Percentiles rank a stretch among this genome's conserved stretches.
Conservation (phyloP, 192 early-diverging fungal genomes). For the Coemansia sp. region DNA sequence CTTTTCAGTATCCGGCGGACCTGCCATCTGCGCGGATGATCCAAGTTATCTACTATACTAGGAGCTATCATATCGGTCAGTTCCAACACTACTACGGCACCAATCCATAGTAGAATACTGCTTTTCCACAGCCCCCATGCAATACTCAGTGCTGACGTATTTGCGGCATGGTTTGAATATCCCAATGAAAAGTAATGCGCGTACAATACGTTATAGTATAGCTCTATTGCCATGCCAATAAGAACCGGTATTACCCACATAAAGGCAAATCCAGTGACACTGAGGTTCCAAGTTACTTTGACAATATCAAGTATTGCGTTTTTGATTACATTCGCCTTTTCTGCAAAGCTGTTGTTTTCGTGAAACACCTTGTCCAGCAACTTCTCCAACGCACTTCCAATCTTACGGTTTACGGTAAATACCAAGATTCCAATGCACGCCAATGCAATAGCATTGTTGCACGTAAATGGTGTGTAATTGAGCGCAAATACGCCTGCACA, state of each 20-base stretch:
- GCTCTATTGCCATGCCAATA: neutral
- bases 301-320: neutral
- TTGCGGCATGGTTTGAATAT: neutral
- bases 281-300: neutral
- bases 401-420: neutral
- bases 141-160: neutral
- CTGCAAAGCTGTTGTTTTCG: neutral
- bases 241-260: neutral
- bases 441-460: neutral
- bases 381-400: neutral
- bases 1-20: neutral
- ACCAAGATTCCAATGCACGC: neutral
- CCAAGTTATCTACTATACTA: neutral
- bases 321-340: neutral
- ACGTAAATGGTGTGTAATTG: neutral
- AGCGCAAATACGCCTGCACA: neutral
- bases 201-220: constrained; percentile 2
- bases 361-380: neutral
- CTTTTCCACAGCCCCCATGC: neutral
- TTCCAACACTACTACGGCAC: neutral
- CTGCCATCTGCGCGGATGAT: neutral
- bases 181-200: neutral
- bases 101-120: neutral
- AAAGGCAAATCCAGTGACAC: neutral
- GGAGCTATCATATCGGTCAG: neutral